Conservation (phyloP, 1,284 basidiomycete species). For the Athelia psychrophila region DNA sequence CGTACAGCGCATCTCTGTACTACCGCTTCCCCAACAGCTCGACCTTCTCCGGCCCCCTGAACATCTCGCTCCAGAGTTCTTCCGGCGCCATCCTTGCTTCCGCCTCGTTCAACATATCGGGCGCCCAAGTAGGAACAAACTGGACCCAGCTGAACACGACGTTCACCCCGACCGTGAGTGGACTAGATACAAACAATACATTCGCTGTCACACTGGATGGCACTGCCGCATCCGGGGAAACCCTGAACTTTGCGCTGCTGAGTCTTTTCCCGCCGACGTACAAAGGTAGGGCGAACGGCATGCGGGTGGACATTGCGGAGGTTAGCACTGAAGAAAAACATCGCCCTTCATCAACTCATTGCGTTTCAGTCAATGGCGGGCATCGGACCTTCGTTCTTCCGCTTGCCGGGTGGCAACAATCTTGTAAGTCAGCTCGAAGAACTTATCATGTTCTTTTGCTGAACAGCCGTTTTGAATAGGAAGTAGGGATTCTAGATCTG, state of each 20-base stretch:
- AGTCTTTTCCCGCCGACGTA: constrained; percentile 75
- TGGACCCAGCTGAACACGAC: constrained; percentile 53
- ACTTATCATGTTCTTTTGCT: no score
- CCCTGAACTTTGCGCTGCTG: constrained; percentile 62
- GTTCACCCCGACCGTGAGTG: constrained; percentile 42
- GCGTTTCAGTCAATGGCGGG: constrained; percentile 46
- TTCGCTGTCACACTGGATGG: constrained; percentile 56
- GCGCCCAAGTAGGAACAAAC: constrained; percentile 40
- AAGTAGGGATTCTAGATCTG: background rate
- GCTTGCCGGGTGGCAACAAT: constrained; percentile 65
- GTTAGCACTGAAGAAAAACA: constrained; percentile 29
- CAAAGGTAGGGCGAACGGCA: constrained; percentile 58
- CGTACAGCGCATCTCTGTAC: constrained; percentile 65
- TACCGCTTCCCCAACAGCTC: constrained; percentile 53
- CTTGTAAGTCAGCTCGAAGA: no score
- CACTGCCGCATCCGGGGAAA: constrained; percentile 40
- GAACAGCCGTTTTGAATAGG: no score
- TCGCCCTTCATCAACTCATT: constrained; percentile 4
- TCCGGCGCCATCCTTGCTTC: constrained; percentile 45
- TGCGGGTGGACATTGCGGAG: constrained; percentile 64
- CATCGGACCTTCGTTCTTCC: constrained; percentile 63
- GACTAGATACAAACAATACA: constrained; percentile 41
- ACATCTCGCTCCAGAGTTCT: constrained; percentile 43
- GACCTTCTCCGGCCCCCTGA: constrained; percentile 40
- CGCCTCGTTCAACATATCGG: constrained; percentile 35